Evolutionary conservation across 1,284 basidiomycete genomes (phyloP), one percentile per base, ranked within the genome.

Genomic region (Heterobasidion parviporum): DNA sequence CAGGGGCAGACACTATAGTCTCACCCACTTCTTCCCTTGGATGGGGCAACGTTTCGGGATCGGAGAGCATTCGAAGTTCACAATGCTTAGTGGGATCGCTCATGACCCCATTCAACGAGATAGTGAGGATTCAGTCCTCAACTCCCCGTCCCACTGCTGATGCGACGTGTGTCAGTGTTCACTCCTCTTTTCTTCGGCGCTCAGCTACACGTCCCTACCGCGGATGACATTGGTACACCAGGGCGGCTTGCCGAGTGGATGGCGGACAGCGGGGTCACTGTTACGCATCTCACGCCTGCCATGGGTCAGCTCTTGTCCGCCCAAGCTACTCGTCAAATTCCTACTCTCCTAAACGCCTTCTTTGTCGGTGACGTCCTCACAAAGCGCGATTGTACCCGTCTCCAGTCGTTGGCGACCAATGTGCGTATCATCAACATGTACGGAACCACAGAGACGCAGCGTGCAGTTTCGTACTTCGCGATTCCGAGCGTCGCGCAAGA

Each of bases 21-120:
- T 99, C 62, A 99, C 97, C 0, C 97, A 99, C 72, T 99, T 99
- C 80, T 99, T 99, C 84, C 96, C 96, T 3, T 99, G 97, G 97
- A 99, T 99, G 97, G 89, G 89, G 18, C 75, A 94, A 68, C 78
- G 86, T 16, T 99, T 99, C 69, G 85, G 81, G 2, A 74, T 99
- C 48, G 76, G 78, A 45, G 76, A 85, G 56, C 73, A 80, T 33
- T 93, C 91, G 58, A 92, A 87, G 70, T 99, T 98, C 67, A 99
- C 97, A 1, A 99, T 99, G 97, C 81, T 99, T 32, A 96, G 93
- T 65, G 97, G 97, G 44, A 99, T 99, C 59, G 97, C 97, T 9
- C 97, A 99, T 68, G 97, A 99, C 73, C 97, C 97, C 8, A 98
- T 99, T 62, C 97, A 99, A 70, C 85, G 97, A 62, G 97, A 99